phyloP scores from a whole-genome alignment of 148 eudicot species.

The Persicaria tinctoria region DNA sequence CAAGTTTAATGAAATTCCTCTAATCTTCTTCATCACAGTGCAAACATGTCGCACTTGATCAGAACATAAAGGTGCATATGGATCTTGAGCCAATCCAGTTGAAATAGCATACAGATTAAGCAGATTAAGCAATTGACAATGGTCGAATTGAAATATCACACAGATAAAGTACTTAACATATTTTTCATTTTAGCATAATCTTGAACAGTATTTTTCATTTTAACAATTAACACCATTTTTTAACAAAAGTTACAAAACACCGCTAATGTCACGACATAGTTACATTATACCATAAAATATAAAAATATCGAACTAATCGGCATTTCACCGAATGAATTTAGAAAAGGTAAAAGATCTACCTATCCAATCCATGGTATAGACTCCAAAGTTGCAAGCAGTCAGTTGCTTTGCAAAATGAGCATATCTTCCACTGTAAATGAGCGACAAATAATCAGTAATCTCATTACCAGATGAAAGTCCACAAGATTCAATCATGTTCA shows the following conservation, averaged over 20 bases:
- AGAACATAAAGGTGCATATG: no score
- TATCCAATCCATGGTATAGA: slow-evolving; percentile 96
- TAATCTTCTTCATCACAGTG: not conserved
- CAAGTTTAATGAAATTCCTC: not conserved
- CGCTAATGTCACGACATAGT: no score
- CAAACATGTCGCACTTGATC: not conserved
- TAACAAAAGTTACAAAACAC: no score
- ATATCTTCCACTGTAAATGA: slow-evolving; percentile 75
- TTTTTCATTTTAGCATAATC: no score
- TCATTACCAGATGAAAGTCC: not conserved
- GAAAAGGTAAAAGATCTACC: slow-evolving; percentile 30
- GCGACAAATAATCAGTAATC: slow-evolving; percentile 7
- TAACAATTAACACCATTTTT: no score
- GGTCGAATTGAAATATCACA: no score
- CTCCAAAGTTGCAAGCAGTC: slow-evolving; percentile 73
- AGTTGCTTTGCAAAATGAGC: slow-evolving; percentile 78
- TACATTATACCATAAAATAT: no score
- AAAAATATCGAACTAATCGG: not conserved
- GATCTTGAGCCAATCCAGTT: no score
- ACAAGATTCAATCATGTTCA: not conserved
- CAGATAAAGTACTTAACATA: no score
- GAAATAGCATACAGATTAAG: no score
- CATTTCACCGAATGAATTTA: not conserved
- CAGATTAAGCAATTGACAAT: no score
- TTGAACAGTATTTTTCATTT: no score